Percentiles rank a stretch among this genome's conserved stretches.
These are phyloP conservation scores for Allium sativum DNA, from an alignment of 106 monocot species.

Conservation along the genomic window DNA sequence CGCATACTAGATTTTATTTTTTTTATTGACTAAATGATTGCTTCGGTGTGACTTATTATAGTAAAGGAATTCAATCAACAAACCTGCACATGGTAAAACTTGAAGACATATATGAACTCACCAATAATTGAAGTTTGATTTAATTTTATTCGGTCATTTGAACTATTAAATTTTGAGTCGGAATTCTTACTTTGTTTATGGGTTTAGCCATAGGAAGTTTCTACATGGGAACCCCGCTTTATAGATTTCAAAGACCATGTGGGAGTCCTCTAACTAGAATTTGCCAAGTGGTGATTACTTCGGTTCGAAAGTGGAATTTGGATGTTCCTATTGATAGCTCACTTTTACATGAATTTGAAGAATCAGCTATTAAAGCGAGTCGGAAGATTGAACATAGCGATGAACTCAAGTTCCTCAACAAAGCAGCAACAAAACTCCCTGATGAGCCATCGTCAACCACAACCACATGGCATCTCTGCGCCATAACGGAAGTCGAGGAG, in stretches of 20 bases:
- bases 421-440: constrained; percentile 27
- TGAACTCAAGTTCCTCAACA: constrained; percentile 64
- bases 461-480: constrained; percentile 51
- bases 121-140: too few species aligned
- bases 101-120: too few species aligned
- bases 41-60: too few species aligned
- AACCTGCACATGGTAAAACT: too few species aligned
- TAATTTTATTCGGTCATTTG: too few species aligned
- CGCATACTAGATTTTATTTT: too few species aligned
- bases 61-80: too few species aligned
- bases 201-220: constrained; percentile 64
- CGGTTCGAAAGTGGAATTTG: constrained; percentile 50
- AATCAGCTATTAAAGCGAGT: constrained; percentile 86
- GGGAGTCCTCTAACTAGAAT: constrained; percentile 83
- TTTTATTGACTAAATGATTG: too few species aligned
- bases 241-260: constrained; percentile 73
- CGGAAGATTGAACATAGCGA: constrained; percentile 73
- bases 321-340: constrained; percentile 54
- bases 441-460: constrained; percentile 14
- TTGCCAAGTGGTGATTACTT: constrained; percentile 76
- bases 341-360: constrained; percentile 55
- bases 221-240: constrained; percentile 53
- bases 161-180: too few species aligned
- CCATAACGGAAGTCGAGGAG: constrained; percentile 67
- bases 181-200: constrained; percentile 92